phyloP scores from a whole-genome alignment of 176 grass and related monocot species.

The Poa annua region DNA sequence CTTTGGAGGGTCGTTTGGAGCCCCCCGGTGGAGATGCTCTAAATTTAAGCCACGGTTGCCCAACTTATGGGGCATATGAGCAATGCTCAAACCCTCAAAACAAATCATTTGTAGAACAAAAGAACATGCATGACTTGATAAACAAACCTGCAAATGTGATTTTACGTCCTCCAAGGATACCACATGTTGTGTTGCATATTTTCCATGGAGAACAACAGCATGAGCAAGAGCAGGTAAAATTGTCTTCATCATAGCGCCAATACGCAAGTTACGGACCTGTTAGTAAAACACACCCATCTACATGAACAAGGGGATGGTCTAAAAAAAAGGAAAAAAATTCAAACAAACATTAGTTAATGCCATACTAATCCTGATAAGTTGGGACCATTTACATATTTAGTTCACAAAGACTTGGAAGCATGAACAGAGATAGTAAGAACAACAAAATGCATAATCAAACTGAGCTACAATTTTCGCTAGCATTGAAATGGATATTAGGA shows the following conservation, averaged over 20 bases:
- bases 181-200: conserved; percentile 20
- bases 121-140: neutral
- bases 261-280: conserved; percentile 90
- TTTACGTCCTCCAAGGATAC: conserved; percentile 60
- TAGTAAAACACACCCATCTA: conserved; percentile 22
- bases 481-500: neutral
- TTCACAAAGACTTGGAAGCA: conserved; percentile 29
- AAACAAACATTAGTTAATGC: conserved; percentile 20
- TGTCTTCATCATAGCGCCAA: conserved; percentile 98
- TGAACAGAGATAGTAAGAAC: conserved; percentile 18
- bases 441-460: conserved; percentile 29
- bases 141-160: conserved; percentile 81
- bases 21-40: too few species aligned
- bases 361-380: conserved; percentile 35
- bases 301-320: neutral
- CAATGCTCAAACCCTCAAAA: conserved; percentile 18
- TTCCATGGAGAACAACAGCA: conserved; percentile 78
- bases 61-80: conserved; percentile 29
- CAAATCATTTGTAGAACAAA: conserved; percentile 25
- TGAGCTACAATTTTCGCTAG: neutral
- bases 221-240: conserved; percentile 88
- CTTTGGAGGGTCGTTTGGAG: too few species aligned
- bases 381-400: conserved; percentile 13
- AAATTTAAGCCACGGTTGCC: conserved; percentile 13
- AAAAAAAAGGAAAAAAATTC: conserved; percentile 8